Base-by-base conservation (phyloP, 139 green algal species). In the Chlamydomonas schloesseri region DNA sequence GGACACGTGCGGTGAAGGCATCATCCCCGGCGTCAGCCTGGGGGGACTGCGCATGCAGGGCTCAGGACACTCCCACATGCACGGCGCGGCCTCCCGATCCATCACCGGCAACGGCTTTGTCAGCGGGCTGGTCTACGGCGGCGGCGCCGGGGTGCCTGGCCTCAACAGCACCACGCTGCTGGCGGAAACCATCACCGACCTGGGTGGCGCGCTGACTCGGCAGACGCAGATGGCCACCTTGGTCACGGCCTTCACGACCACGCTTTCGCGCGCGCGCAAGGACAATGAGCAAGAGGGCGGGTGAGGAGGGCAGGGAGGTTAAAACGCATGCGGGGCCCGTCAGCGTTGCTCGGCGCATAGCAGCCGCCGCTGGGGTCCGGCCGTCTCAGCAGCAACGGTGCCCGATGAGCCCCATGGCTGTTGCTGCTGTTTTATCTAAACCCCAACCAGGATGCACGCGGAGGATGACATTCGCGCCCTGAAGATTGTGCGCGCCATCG, bases 181-280 rank as follows among this genome's bases (percentile, higher is more conserved):
- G 57, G 58, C 33, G 3, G 47, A 71, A 0, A 71, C 74, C 23
- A 58, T 47, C 15, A 71, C 74, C 1, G 74, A 71, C 20, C 57
- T 71, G 33, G 60, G 23, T 8, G 73, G 73, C 23, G 15, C 74
- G 33, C 20, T 71, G 34, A 58, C 74, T 23, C 31, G 74, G 58
- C 74, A 82, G 74, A 58, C 71, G 55, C 67, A 82, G 55, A 82
- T 82, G 74, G 57, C 57, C 21, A 57, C 34, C 26, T 57, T 82
- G 21, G 74, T 82, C 57, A 58, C 74, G 33, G 74, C 74, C 33
- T 82, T 82, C 74, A 71, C 74, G 5, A 82, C 74, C 55, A 82
- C 74, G 33, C 74, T 82, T 1, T 26, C 74, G 23, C 55, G 74
- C 17, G 57, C 57, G 33, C 74, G 53, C 20, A 57, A 26, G 24